Evolutionary conservation across 257 asterid genomes (phyloP), one percentile per base, ranked within the genome.

Genomic region (Solanum lignicaule): DNA sequence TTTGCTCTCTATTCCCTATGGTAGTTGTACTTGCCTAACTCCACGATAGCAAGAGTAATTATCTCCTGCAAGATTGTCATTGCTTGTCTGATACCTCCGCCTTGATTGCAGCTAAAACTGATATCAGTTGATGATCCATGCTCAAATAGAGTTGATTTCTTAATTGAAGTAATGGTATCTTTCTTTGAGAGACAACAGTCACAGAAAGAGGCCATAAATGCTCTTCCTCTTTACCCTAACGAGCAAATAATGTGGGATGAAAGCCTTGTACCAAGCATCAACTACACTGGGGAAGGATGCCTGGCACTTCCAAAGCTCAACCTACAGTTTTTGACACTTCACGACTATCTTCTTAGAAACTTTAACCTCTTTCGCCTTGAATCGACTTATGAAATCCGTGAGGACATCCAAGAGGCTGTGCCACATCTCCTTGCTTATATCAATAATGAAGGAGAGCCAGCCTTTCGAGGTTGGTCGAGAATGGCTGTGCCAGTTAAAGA

Each of bases 381-480:
- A 93, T 97, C 99, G 82, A 97, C 99, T 0, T 97, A 97, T 90
- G 99, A 97, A 92, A 97, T 97, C 85, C 98, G 99, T 84, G 99
- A 96, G 93, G 99, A 97, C 92, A 97, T 97, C 90, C 99, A 95
- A 91, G 99, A 95, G 91, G 98, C 99, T 75, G 98, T 97, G 88
- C 99, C 99, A 10, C 99, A 97, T 91, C 98, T 97, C 90, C 98
- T 97, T 60, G 93, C 98, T 68, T 89, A 92, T 88, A 90, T 94
- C 88, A 95, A 96, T 90, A 94, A 95, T 90, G 99, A 97, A 95
- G 99, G 99, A 84, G 95, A 95, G 89, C 85, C 99, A 88, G 99
- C 98, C 88, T 97, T 97, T 88, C 99, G 99, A 90, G 99, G 99
- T 86, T 97, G 99, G 99, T 97, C 99, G 43, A 96, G 99, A 94